phyloP scores from a whole-genome alignment of 352 stramenopile genomes.

The Phytophthora sp. region DNA sequence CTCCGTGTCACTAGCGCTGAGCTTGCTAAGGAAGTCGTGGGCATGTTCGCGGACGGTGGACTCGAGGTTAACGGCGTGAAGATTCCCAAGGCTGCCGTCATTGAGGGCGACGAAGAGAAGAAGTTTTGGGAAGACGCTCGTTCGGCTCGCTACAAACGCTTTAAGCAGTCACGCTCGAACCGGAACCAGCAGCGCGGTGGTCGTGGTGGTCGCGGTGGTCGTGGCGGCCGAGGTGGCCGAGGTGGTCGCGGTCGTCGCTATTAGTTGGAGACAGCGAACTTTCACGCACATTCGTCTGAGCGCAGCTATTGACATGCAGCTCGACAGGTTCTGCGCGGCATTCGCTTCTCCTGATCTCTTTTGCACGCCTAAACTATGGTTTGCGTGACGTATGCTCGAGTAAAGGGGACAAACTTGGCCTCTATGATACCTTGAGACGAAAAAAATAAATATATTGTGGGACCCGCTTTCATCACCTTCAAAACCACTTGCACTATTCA shows the following conservation, averaged over 20 bases:
- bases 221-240: conserved; percentile 49
- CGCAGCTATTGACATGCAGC: conserved; percentile 12
- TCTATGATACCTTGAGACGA: conserved; percentile 24
- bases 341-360: conserved; percentile 8
- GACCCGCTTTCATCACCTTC: conserved; percentile 18
- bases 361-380: conserved; percentile 11
- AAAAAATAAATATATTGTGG: conserved; percentile 47
- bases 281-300: neutral
- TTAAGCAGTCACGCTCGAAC: conserved; percentile 82
- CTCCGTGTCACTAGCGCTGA: conserved; percentile 67
- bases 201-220: conserved; percentile 41
- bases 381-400: conserved; percentile 10
- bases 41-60: conserved; percentile 61
- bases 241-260: conserved; percentile 44
- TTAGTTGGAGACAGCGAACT: conserved; percentile 40
- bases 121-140: conserved; percentile 86
- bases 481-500: no score
- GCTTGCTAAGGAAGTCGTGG: conserved; percentile 69
- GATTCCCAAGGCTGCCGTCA: conserved; percentile 56
- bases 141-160: conserved; percentile 72
- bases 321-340: conserved; percentile 2
- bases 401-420: conserved; percentile 14
- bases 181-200: conserved; percentile 59
- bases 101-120: conserved; percentile 85
- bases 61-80: conserved; percentile 77